phyloP scores from a whole-genome alignment of 1,284 basidiomycete species.

The Ceratobasidium theobromae region DNA sequence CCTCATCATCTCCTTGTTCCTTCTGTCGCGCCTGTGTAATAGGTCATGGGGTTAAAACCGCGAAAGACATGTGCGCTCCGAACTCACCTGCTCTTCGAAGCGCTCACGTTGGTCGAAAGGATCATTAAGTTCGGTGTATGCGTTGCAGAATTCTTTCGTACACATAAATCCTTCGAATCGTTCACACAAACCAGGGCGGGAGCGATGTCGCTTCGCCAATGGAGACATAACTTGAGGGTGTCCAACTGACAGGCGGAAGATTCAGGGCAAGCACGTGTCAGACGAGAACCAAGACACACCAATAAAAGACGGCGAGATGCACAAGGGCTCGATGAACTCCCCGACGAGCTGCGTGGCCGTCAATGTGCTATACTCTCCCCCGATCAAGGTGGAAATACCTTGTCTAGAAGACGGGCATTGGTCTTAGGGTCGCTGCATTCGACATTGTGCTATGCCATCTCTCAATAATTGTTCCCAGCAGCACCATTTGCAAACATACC shows the following conservation, averaged over 20 bases:
- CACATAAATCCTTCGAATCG: constrained; percentile 99
- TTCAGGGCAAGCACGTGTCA: background rate
- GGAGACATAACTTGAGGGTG: constrained; percentile 99
- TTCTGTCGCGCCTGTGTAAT: constrained; percentile 74
- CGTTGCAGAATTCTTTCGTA: constrained; percentile 97
- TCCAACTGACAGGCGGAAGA: constrained; percentile 59
- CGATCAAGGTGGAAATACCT: constrained; percentile 53
- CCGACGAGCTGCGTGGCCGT: constrained; percentile 73
- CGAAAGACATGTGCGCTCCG: background rate
- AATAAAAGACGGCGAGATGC: constrained; percentile 96
- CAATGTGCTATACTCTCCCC: background rate
- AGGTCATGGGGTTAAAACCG: constrained; percentile 8
- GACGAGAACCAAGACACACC: constrained; percentile 48
- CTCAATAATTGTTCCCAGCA: background rate
- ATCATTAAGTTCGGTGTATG: constrained; percentile 98
- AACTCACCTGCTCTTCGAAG: constrained; percentile 86
- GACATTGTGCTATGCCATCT: constrained; percentile 76
- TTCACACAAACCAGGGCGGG: constrained; percentile 92
- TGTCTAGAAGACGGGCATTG: constrained; percentile 94
- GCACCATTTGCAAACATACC: constrained; percentile 49
- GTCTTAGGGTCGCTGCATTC: constrained; percentile 96
- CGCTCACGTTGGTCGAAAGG: constrained; percentile 94
- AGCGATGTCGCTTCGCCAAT: constrained; percentile 94
- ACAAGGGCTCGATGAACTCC: constrained; percentile 96
- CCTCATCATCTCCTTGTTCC: constrained; percentile 96